Conservation (phyloP, 2,329 filamentous ascomycete species). For the Colletotrichum incanum region DNA sequence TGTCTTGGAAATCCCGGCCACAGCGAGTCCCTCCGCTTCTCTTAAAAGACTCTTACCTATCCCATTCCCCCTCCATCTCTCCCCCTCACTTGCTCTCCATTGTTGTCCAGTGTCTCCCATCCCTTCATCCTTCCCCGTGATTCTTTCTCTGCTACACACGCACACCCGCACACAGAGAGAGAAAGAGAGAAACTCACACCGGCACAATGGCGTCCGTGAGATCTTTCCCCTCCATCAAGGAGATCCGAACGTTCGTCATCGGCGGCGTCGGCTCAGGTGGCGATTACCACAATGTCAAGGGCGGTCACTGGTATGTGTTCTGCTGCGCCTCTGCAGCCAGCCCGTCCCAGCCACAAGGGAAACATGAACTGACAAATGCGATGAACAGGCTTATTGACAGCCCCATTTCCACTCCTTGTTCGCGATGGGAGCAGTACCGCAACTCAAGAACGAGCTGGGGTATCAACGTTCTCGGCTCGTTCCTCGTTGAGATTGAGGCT, state of each 20-base stretch:
- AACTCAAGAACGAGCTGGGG: slow-evolving; percentile 93
- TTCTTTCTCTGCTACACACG: slow-evolving; percentile 19
- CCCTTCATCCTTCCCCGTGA: slow-evolving; percentile 43
- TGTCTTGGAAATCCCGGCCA: slow-evolving; percentile 24
- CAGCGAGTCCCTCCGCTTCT: slow-evolving; percentile 11
- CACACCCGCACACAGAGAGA: not conserved
- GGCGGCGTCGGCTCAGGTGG: slow-evolving; percentile 74
- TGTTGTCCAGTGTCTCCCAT: not conserved
- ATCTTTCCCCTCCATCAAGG: slow-evolving; percentile 82
- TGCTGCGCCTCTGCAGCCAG: not conserved
- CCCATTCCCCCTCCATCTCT: slow-evolving; percentile 23
- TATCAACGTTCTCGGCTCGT: slow-evolving; percentile 94
- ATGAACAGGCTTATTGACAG: slow-evolving; percentile 86
- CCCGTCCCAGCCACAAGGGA: not conserved
- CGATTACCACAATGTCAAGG: slow-evolving; percentile 93
- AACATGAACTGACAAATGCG: slow-evolving; percentile 48
- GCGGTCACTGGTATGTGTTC: slow-evolving; percentile 74
- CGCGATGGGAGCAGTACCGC: slow-evolving; percentile 89
- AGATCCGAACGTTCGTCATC: slow-evolving; percentile 81
- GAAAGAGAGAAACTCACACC: not conserved
- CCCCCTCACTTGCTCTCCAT: not conserved
- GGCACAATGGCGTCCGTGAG: slow-evolving; percentile 64
- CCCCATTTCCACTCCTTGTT: slow-evolving; percentile 93
- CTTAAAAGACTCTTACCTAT: slow-evolving; percentile 27
- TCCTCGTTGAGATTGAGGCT: slow-evolving; percentile 91